These are phyloP conservation scores for Dryadomyces quercivorus DNA, from an alignment of 2,329 filamentous ascomycete species.

Conservation along the genomic window DNA sequence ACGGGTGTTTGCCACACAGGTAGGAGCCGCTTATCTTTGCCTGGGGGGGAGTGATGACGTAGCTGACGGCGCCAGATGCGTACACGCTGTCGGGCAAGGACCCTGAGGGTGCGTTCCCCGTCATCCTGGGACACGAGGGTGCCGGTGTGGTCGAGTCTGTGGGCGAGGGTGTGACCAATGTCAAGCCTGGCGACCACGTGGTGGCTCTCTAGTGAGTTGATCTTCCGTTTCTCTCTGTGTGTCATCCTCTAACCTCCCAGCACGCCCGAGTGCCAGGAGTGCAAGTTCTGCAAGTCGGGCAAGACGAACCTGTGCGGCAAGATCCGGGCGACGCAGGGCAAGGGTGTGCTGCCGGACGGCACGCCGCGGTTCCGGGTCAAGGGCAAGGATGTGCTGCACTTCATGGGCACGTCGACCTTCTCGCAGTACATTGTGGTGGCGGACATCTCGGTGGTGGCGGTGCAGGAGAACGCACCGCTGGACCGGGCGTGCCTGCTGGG, in stretches of 20 bases:
- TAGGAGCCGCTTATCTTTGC: constrained; percentile 22
- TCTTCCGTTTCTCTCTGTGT: constrained; percentile 5
- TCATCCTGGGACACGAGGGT: constrained; percentile 82
- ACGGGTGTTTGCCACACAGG: constrained; percentile 98
- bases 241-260: constrained; percentile 29
- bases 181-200: constrained; percentile 86
- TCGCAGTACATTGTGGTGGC: constrained; percentile 98
- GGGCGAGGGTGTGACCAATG: constrained; percentile 83
- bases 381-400: constrained; percentile 90
- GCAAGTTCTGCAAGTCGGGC: constrained; percentile 99
- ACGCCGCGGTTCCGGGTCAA: constrained; percentile 90
- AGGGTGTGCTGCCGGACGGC: constrained; percentile 93
- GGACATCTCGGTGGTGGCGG: constrained; percentile 89
- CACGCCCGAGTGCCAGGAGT: constrained; percentile 93
- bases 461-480: constrained; percentile 83
- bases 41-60: too few species aligned
- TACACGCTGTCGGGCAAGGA: constrained; percentile 96
- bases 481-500: constrained; percentile 92
- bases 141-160: constrained; percentile 85
- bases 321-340: constrained; percentile 93
- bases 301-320: constrained; percentile 99
- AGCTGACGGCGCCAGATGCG: constrained; percentile 43
- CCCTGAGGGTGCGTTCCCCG: constrained; percentile 86
- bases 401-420: constrained; percentile 99
- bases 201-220: constrained; percentile 66